Evolutionary conservation across 305 asterid species (phyloP), one percentile per base, ranked within the genome.

Genomic region (Solanum chacoense): DNA sequence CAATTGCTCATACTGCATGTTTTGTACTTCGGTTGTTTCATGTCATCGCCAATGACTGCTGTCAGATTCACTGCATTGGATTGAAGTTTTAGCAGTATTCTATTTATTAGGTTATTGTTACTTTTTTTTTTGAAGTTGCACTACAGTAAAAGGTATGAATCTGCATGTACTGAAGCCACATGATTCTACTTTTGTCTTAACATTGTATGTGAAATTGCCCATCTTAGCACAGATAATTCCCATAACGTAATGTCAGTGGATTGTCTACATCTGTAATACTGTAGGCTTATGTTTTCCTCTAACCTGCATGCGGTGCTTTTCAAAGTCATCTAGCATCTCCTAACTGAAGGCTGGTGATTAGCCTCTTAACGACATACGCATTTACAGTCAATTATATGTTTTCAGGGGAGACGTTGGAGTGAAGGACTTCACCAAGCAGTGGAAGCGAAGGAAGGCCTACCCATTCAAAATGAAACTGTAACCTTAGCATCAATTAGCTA

Each of bases 391-490:
- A 42, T 11, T 37, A 42, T 75, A 14, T 50, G 85, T 78, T 91
- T 89, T 84, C 89, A 97, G 99, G 99, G 99, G 89, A 95, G 99
- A 91, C 99, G 99, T 73, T 97, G 99, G 99, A 95, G 99, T 92
- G 99, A 97, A 91, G 99, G 99, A 91, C 99, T 97, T 94, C 99
- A 97, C 94, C 99, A 97, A 91, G 99, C 99, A 86, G 99, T 97
- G 88, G 99, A 97, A 95, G 99, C 98, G 79, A 97, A 97, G 94
- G 99, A 97, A 94, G 97, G 96, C 76, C 89, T 97, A 90, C 98
- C 99, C 88, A 94, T 97, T 90, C 99, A 97, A 93, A 97, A 97
- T 89, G 99, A 97, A 93, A 97, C 98, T 36, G 94, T 97, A 91
- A 96, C 99, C 90, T 91, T 97, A 90, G 99, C 99, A 89, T 97